Conservation (phyloP, 2,329 filamentous ascomycete species). For the Corinectria fuckeliana region DNA sequence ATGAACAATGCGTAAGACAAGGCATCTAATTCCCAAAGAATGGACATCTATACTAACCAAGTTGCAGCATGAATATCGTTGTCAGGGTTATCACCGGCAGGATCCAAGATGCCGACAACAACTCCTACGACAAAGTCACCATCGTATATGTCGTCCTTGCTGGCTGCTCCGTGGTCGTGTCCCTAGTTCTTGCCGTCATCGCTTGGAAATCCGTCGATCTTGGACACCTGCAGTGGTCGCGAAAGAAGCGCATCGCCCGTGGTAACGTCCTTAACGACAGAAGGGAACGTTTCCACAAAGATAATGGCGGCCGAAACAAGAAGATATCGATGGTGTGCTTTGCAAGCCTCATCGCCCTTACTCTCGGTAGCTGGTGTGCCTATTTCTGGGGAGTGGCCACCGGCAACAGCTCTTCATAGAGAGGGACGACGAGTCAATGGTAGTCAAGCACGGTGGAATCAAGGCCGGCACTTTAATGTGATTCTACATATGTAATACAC, state of each 20-base stretch:
- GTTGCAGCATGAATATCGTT: conserved; percentile 60
- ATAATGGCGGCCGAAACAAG: conserved; percentile 46
- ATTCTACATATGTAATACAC: too few relatives aligned
- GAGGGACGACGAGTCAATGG: neutral
- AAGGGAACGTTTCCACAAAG: conserved; percentile 48
- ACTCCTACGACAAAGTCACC: conserved; percentile 60
- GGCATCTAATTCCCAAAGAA: neutral
- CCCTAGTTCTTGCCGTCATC: conserved; percentile 45
- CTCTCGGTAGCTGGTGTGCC: conserved; percentile 58
- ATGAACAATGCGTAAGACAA: conserved; percentile 56
- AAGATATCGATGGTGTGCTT: conserved; percentile 51
- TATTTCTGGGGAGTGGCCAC: conserved; percentile 68
- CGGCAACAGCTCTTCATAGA: conserved; percentile 49
- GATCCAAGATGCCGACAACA: conserved; percentile 61
- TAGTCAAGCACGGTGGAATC: neutral
- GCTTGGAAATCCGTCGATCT: conserved; percentile 50
- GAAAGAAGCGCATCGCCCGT: conserved; percentile 55
- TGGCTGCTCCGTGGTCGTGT: conserved; percentile 53
- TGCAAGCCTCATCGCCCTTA: conserved; percentile 48
- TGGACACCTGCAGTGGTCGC: conserved; percentile 60
- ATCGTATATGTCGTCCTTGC: conserved; percentile 61
- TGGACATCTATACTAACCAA: neutral
- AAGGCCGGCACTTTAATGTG: neutral
- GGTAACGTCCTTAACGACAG: conserved; percentile 51
- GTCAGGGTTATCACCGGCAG: conserved; percentile 61